Evolutionary conservation across 129 eudicot genomes (phyloP).

Genomic region (Flaveria brownii): DNA sequence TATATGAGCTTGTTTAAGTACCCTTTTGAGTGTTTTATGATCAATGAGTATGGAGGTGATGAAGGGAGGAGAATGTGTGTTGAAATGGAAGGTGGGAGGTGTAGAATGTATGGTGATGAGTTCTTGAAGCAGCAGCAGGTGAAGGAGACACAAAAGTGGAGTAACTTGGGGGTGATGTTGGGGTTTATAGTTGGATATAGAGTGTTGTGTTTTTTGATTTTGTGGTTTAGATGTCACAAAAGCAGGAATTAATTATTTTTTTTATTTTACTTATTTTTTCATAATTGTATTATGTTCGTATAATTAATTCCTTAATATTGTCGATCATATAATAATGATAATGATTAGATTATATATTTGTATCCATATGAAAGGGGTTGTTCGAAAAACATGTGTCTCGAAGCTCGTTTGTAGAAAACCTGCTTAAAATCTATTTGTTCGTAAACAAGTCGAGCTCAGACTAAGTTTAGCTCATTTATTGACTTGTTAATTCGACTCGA

Average conservation of each 20-base stretch:
- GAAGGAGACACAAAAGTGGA: slow-evolving; percentile 75
- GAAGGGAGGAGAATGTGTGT: slow-evolving; percentile 56
- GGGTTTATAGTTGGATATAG: slow-evolving; percentile 78
- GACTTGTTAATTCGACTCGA: too few species aligned
- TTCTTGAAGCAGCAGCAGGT: slow-evolving; percentile 70
- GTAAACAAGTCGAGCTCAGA: too few species aligned
- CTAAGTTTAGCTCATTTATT: too few species aligned
- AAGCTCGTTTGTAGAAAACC: too few species aligned
- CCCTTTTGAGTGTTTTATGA: slow-evolving; percentile 90
- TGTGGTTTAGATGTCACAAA: slow-evolving; percentile 79
- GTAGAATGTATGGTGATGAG: slow-evolving; percentile 65
- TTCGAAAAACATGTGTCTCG: too few species aligned
- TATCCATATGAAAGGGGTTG: too few species aligned
- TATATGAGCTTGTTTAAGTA: slow-evolving; percentile 88
- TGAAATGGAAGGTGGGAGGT: slow-evolving; percentile 49
- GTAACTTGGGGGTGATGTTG: slow-evolving; percentile 76
- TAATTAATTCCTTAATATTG: not conserved
- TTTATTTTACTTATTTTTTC: slow-evolving; percentile 10
- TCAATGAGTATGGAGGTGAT: slow-evolving; percentile 87
- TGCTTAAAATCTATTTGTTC: too few species aligned
- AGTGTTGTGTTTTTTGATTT: slow-evolving; percentile 64
- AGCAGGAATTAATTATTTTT: slow-evolving; percentile 43
- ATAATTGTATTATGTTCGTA: not conserved
- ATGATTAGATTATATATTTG: too few species aligned
- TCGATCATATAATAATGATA: too few species aligned